These are phyloP conservation scores for Salvia miltiorrhiza DNA, from an alignment of 257 asterid species.

Conservation along the genomic window DNA sequence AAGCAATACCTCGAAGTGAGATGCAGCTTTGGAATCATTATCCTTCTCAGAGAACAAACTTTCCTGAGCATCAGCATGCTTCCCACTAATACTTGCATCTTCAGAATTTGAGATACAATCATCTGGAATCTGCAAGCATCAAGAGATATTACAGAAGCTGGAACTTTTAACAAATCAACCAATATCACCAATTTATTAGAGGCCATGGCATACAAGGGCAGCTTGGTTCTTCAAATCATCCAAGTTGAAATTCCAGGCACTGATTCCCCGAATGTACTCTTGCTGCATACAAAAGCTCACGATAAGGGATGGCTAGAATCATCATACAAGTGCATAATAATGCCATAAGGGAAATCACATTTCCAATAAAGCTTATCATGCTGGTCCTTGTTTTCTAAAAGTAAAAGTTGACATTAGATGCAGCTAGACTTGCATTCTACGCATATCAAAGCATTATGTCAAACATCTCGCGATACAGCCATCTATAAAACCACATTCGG, in stretches of 20 bases:
- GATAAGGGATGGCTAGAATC: not conserved
- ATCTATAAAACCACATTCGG: not conserved
- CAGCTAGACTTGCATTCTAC: not conserved
- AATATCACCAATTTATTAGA: slow-evolving; percentile 11
- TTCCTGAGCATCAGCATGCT: slow-evolving; percentile 37
- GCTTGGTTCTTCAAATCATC: slow-evolving; percentile 94
- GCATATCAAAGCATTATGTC: not conserved
- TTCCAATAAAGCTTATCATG: not conserved
- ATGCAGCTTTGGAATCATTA: slow-evolving; percentile 39
- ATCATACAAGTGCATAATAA: slow-evolving; percentile 5
- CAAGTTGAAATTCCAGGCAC: slow-evolving; percentile 93
- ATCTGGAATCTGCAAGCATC: slow-evolving; percentile 60
- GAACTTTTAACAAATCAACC: slow-evolving; percentile 10
- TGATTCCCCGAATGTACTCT: slow-evolving; percentile 94
- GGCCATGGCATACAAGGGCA: slow-evolving; percentile 60
- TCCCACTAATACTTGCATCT: slow-evolving; percentile 41
- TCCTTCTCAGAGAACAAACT: slow-evolving; percentile 30
- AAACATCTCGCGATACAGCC: not conserved
- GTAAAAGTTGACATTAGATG: not conserved
- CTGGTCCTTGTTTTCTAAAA: not conserved
- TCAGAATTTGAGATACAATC: slow-evolving; percentile 50
- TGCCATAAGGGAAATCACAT: not conserved
- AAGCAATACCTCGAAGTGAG: slow-evolving; percentile 44
- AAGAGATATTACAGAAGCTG: slow-evolving; percentile 6
- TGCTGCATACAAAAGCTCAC: slow-evolving; percentile 51